Evolutionary conservation across 2,329 filamentous ascomycete genomes (phyloP), one percentile per base, ranked within the genome.

Genomic region (Epicoccum nigrum): DNA sequence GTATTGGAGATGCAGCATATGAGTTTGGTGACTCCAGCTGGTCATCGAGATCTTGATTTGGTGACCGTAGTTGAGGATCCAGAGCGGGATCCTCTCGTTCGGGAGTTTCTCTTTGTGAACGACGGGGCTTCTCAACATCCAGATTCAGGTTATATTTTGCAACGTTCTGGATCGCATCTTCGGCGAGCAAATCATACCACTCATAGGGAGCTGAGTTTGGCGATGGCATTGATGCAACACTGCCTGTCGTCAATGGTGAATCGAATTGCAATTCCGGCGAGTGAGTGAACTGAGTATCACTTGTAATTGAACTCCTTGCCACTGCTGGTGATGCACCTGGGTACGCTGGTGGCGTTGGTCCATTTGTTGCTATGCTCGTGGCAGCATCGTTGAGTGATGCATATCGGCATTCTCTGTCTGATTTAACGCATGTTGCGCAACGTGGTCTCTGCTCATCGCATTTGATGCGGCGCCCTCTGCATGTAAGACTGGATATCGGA

Each of bases 391-490:
- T 57, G n/a, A 44, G 20, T 3, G 58, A 49, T 20, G 57, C 68
- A 61, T 77, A 78, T 12, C 72, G 58, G 56, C 77, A 80, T 47
- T 72, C 69, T 53, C 76, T 72, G 37, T 71, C 67, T 32, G 72
- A 74, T 57, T 78, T 79, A 13, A 68, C 60, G 62, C 77, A 80
- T 56, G 74, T 74, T 30, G 72, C 71, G 56, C 77, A 79, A 25
- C 70, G 62, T 12, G 76, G 77, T 54, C 73, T 76, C 28, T 67
- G 68, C 65, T 81, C 79, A 55, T 80, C 78, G 60, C 79, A 81
- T 66, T 81, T 82, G 61, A 80, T 78, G 53, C 80, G 75, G 48
- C 79, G 68, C 51, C 72, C 72, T 40, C 77, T 74, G 58, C 77
- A 80, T 12, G 75, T 77, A 35, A 76, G 63, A 55, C 74, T 77